Evolutionary conservation across 805 yeast genomes (phyloP).

Genomic region (Nakazawaea pomicola): DNA sequence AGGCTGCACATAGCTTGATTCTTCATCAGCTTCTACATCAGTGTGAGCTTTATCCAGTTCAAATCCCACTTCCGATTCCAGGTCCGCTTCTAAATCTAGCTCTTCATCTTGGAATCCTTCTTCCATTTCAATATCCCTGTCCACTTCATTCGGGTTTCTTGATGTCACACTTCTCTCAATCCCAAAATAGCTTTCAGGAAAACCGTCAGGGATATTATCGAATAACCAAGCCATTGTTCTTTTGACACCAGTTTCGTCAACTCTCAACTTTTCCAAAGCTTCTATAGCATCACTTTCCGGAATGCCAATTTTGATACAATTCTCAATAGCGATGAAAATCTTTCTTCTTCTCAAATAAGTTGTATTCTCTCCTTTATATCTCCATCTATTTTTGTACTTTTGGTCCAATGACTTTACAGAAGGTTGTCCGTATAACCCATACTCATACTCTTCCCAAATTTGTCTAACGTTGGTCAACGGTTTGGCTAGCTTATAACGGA

Average conservation of each 20-base stretch:
- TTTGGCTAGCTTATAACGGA: conserved; percentile 30
- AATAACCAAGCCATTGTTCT: conserved; percentile 14
- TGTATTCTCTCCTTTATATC: conserved; percentile 47
- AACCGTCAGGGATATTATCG: conserved; percentile 13
- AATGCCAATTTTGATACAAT: conserved; percentile 9
- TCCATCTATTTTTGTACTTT: conserved; percentile 49
- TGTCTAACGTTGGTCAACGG: conserved; percentile 43
- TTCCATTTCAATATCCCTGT: not conserved
- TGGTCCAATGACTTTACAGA: conserved; percentile 44
- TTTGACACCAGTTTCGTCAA: conserved; percentile 9
- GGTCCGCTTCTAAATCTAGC: not conserved
- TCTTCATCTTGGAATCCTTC: not conserved
- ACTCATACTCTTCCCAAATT: conserved; percentile 53
- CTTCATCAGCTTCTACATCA: conserved; percentile 2
- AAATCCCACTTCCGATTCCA: not conserved
- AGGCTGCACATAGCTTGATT: too few species aligned
- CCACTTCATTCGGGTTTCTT: too few species aligned
- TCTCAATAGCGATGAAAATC: conserved; percentile 50
- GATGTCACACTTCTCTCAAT: not conserved
- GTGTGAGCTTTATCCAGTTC: not conserved
- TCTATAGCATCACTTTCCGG: conserved; percentile 8
- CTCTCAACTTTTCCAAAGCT: conserved; percentile 11
- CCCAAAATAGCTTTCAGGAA: conserved; percentile 6
- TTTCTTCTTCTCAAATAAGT: conserved; percentile 49
- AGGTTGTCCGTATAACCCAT: conserved; percentile 47